Evolutionary conservation across 2,329 filamentous ascomycete species (phyloP).

Genomic region (Tolypocladium tropicale): DNA sequence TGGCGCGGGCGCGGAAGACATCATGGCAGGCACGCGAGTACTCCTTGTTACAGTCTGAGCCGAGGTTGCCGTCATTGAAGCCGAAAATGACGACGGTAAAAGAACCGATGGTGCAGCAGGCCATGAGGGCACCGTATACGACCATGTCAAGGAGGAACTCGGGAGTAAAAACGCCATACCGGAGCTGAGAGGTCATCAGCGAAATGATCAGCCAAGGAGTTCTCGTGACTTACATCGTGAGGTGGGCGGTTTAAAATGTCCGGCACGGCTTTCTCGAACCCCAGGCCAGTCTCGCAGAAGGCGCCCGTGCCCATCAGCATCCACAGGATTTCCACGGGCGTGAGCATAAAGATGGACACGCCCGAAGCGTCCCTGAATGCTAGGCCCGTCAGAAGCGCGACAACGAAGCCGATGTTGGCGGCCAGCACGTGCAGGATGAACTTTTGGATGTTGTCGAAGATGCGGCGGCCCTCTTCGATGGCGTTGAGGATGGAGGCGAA

Average conservation of each 20-base stretch:
- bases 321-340: conserved; percentile 68
- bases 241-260: conserved; percentile 61
- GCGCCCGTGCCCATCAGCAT: conserved; percentile 71
- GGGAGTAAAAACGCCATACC: conserved; percentile 50
- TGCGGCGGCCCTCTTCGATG: conserved; percentile 59
- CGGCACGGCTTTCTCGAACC: conserved; percentile 57
- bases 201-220: not conserved
- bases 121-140: conserved; percentile 58
- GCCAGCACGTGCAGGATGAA: conserved; percentile 59
- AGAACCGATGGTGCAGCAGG: conserved; percentile 42
- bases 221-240: conserved; percentile 37
- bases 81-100: conserved; percentile 43
- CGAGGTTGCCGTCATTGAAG: conserved; percentile 41
- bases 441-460: conserved; percentile 67
- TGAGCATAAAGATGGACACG: conserved; percentile 60
- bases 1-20: conserved; percentile 60
- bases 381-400: conserved; percentile 57
- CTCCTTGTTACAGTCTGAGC: conserved; percentile 45
- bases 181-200: conserved; percentile 14
- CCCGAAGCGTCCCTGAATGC: conserved; percentile 55
- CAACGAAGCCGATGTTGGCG: conserved; percentile 60
- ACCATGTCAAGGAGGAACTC: conserved; percentile 58
- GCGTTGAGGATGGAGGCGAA: conserved; percentile 62
- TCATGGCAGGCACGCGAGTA: conserved; percentile 43
- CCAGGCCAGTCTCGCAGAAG: conserved; percentile 65